phyloP scores from a whole-genome alignment of 73 alveolate species.

The Tetrahymena elliotti region DNA sequence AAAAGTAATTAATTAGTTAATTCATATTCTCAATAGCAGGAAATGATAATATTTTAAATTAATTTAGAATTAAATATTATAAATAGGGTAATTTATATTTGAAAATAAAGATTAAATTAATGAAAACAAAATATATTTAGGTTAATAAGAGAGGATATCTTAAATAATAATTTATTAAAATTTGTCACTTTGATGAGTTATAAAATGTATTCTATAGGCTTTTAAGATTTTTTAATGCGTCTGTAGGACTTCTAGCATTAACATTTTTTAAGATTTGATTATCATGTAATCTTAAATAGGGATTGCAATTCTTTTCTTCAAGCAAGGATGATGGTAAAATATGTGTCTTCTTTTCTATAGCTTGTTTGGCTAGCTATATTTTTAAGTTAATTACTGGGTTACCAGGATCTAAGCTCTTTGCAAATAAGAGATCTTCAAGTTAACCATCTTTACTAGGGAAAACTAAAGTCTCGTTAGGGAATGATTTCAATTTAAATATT shows the following conservation, averaged over 20 bases:
- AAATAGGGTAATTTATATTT: too few relatives aligned
- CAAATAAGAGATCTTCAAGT: not conserved
- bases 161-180: too few relatives aligned
- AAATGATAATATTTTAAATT: too few relatives aligned
- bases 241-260: not conserved
- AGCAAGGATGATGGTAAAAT: not conserved
- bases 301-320: not conserved
- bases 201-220: not conserved
- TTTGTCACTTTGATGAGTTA: not conserved
- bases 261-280: not conserved
- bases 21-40: too few relatives aligned
- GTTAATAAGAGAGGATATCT: not conserved
- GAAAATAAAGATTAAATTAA: too few relatives aligned
- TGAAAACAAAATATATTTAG: not conserved
- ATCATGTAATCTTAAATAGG: not conserved
- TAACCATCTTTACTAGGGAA: not conserved
- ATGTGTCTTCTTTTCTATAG: not conserved
- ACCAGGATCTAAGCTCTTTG: not conserved
- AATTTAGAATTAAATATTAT: too few relatives aligned
- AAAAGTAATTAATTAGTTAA: too few relatives aligned
- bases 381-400: not conserved
- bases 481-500: not conserved
- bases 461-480: not conserved
- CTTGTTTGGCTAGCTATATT: not conserved
- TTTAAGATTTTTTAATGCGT: not conserved